phyloP scores from a whole-genome alignment of 352 stramenopile genomes.

The Globisporangium uncinulatum region DNA sequence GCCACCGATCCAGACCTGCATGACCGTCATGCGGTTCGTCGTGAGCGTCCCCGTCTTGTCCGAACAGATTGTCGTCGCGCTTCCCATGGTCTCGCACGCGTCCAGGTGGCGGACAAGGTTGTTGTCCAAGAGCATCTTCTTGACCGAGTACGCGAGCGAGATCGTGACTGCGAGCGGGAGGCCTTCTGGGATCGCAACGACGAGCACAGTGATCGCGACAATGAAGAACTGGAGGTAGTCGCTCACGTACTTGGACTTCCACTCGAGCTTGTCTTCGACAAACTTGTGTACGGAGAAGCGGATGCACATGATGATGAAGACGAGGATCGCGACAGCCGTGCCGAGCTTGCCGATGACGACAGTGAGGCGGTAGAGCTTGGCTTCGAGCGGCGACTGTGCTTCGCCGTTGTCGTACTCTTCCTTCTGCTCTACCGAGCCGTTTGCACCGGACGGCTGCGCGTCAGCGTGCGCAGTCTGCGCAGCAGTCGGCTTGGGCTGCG shows the following conservation, averaged over 20 bases:
- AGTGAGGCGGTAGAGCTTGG: conserved; percentile 81
- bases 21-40: conserved; percentile 97
- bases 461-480: conserved; percentile 23
- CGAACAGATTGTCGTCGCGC: conserved; percentile 94
- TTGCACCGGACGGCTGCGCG: conserved; percentile 46
- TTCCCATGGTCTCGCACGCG: conserved; percentile 92
- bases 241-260: conserved; percentile 33
- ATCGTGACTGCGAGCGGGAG: conserved; percentile 97
- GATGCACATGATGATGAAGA: conserved; percentile 51
- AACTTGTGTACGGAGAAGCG: conserved; percentile 66
- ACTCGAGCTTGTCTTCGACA: conserved; percentile 29
- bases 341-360: conserved; percentile 83
- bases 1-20: conserved; percentile 70
- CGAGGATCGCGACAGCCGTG: conserved; percentile 48
- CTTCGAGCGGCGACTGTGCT: conserved; percentile 69
- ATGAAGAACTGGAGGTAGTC: conserved; percentile 85
- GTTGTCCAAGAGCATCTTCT: conserved; percentile 91
- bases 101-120: conserved; percentile 87
- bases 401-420: conserved; percentile 57
- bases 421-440: conserved; percentile 75
- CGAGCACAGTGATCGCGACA: conserved; percentile 86
- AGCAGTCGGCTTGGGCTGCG: neutral
- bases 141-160: conserved; percentile 93
- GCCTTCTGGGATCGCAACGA: conserved; percentile 97
- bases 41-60: conserved; percentile 98